Base-by-base conservation (phyloP, 2,329 filamentous ascomycete species). In the Conoideocrella luteorostrata region DNA sequence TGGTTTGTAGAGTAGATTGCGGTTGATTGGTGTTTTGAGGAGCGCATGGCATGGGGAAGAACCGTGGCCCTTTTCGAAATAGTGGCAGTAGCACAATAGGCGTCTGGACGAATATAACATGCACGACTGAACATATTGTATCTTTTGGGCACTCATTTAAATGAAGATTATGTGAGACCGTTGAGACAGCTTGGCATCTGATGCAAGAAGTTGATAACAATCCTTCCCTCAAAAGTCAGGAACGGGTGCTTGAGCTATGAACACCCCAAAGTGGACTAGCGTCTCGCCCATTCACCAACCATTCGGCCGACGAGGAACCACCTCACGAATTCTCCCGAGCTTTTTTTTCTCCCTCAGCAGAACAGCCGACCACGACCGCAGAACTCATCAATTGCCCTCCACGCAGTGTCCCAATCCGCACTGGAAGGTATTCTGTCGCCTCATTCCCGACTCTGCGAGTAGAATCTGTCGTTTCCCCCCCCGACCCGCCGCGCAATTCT, bases 271-370 rank as follows among this genome's bases (percentile, higher is more conserved):
- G 17, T 10, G 50, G 62, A 15, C 50, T 63, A 64, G 62, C 54
- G 55, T 46, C 33, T 39, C 20, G 26, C 21, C 34, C 41, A 44
- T 35, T 24, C 30, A 15, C 44, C 38, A 46, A 44, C 55, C 56
- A 52, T 50, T 30, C 36, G 26, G 28, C 34, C 51, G 52, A 47
- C 47, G 50, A 50, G 29, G 9, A 56, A 53, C 52, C 50, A 52
- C 48, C 59, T 60, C 58, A 63, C 65, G 64, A 68, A 55, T 67
- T 65, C 61, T 65, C 62, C 67, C 69, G 68, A 72, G 67, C 67
- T 67, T 70, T 71, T 70, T 70, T 68, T 67, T 60, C 55, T 55
- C 54, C 29, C 35, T 54, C 58, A 50, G 51, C 49, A 53, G 50
- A 54, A 51, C 50, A 45, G 36, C 43, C 36, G 13, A 43, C 46